Conservation (phyloP, 2,329 filamentous ascomycete genomes). For the Colletotrichum tofieldiae region DNA sequence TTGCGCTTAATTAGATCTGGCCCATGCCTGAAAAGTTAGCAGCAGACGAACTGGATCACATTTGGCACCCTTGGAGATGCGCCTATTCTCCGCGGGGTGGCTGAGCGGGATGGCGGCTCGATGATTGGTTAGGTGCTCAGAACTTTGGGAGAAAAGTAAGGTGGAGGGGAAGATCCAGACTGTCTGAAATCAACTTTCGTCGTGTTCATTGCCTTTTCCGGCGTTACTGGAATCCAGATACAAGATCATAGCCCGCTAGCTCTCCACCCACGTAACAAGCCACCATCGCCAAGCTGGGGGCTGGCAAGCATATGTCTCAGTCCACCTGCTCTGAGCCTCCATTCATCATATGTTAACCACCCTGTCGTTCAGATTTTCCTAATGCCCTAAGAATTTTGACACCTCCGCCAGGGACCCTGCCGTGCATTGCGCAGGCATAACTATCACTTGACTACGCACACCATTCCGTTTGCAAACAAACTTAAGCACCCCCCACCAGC, state of each 20-base stretch:
- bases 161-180: conserved; percentile 13
- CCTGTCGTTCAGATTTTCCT: not conserved
- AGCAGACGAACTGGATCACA: conserved; percentile 45
- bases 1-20: conserved; percentile 44
- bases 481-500: not conserved
- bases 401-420: not conserved
- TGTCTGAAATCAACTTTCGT: conserved; percentile 5
- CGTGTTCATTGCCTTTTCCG: conserved; percentile 24
- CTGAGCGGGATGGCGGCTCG: conserved; percentile 3
- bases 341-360: not conserved
- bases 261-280: conserved; percentile 5
- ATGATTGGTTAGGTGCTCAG: conserved; percentile 4
- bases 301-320: conserved; percentile 21
- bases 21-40: conserved; percentile 42
- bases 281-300: conserved; percentile 8
- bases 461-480: conserved; percentile 33
- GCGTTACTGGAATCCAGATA: not conserved
- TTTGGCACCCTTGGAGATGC: conserved; percentile 45
- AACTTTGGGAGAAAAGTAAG: not conserved
- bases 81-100: conserved; percentile 19
- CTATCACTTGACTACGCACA: not conserved
- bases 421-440: not conserved
- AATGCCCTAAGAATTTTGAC: too few relatives aligned
- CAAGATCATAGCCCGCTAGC: not conserved
- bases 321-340: not conserved